Conservation (phyloP, 169 alveolate genomes). For the Eimeria acervulina region DNA sequence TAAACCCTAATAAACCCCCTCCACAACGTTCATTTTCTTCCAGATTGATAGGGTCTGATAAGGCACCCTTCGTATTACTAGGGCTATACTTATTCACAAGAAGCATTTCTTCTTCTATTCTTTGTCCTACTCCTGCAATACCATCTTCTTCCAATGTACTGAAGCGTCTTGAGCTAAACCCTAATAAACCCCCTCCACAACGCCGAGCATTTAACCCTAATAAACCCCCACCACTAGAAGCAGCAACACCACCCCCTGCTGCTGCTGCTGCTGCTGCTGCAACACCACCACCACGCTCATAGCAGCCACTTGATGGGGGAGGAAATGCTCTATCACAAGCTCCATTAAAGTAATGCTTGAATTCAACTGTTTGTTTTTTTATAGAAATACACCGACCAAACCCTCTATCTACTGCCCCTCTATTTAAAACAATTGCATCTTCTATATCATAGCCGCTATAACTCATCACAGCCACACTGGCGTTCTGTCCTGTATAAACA, state of each 20-base stretch:
- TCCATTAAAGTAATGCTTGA: conserved; percentile 90
- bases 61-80: conserved; percentile 85
- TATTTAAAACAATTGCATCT: conserved; percentile 99
- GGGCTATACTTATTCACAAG: conserved; percentile 85
- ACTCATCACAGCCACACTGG: conserved; percentile 99
- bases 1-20: not conserved
- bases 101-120: conserved; percentile 95
- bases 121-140: conserved; percentile 62
- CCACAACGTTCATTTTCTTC: conserved; percentile 34
- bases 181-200: conserved; percentile 21
- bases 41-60: conserved; percentile 68
- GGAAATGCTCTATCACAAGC: conserved; percentile 89
- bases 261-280: conserved; percentile 55
- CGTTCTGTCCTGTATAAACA: conserved; percentile 93
- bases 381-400: conserved; percentile 92
- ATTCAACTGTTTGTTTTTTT: conserved; percentile 87
- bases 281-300: conserved; percentile 22
- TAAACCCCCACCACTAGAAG: no score
- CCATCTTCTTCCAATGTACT: conserved; percentile 90
- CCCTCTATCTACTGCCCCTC: conserved; percentile 99
- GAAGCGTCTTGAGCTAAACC: conserved; percentile 75
- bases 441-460: conserved; percentile 99
- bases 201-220: no score
- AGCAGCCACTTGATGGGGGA: conserved; percentile 82
- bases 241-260: no score